Evolutionary conservation across 306 rosid species (phyloP).

Genomic region (Inga laurina): DNA sequence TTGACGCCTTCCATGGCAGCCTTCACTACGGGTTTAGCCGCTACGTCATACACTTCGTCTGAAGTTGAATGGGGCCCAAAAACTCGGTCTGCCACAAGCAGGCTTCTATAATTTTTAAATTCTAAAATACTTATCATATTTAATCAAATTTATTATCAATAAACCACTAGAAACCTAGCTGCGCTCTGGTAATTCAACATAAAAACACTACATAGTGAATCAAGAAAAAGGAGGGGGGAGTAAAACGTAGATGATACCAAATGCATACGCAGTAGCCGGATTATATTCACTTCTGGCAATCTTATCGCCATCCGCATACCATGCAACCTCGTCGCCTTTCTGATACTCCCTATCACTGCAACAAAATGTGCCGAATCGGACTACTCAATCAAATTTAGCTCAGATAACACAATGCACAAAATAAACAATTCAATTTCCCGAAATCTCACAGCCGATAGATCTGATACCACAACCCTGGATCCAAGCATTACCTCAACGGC

Average conservation of each 20-base stretch:
- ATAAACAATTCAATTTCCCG: constrained; percentile 25
- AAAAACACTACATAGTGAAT: neutral
- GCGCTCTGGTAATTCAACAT: neutral
- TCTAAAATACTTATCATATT: constrained; percentile 27
- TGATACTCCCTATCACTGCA: constrained; percentile 95
- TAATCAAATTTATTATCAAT: constrained; percentile 20
- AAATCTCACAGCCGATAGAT: constrained; percentile 44
- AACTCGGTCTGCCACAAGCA: constrained; percentile 82
- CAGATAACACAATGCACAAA: constrained; percentile 21
- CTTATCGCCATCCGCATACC: constrained; percentile 97
- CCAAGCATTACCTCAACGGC: constrained; percentile 88
- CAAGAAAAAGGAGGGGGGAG: neutral
- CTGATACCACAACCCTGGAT: constrained; percentile 56
- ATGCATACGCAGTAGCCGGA: constrained; percentile 91
- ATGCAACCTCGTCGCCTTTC: constrained; percentile 88
- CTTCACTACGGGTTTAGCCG: constrained; percentile 91
- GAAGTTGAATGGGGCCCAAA: constrained; percentile 80
- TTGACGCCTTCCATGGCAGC: constrained; percentile 98
- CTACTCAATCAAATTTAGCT: constrained; percentile 42
- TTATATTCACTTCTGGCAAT: constrained; percentile 81
- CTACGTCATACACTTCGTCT: constrained; percentile 89
- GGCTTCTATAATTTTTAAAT: constrained; percentile 19
- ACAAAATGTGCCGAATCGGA: constrained; percentile 33
- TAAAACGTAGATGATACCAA: constrained; percentile 49
- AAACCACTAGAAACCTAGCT: constrained; percentile 8